A percentile compares a stretch with the other conserved stretches of the same genome.
Conservation (phyloP, 106 monocot species). For the Chionographis japonica region DNA sequence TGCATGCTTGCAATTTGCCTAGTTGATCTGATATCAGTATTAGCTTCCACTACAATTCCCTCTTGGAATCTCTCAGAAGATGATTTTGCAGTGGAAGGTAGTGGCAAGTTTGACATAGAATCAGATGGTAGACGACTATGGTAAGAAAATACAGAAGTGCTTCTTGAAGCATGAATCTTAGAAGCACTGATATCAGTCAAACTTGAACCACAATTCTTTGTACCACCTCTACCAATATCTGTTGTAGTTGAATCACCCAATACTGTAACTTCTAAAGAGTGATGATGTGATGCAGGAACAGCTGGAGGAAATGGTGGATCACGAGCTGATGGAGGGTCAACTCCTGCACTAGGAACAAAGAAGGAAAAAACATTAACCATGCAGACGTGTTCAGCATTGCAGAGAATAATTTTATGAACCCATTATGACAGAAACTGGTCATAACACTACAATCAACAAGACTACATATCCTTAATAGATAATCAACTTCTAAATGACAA, state of each 20-base stretch:
- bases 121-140: constrained; percentile 47
- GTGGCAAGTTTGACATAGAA: constrained; percentile 48
- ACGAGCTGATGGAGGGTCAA: constrained; percentile 82
- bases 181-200: constrained; percentile 27
- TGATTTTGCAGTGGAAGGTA: constrained; percentile 41
- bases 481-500: not conserved
- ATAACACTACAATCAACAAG: no score
- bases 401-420: not conserved
- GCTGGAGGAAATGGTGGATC: constrained; percentile 76
- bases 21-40: constrained; percentile 28
- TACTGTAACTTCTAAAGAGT: constrained; percentile 32
- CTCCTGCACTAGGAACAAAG: constrained; percentile 87
- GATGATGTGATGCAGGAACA: constrained; percentile 54
- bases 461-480: no score
- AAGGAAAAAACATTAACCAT: constrained; percentile 16
- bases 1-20: constrained; percentile 48
- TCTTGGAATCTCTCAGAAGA: constrained; percentile 64
- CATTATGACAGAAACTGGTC: not conserved
- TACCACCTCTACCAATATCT: constrained; percentile 26
- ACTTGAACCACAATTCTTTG: constrained; percentile 63
- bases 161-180: constrained; percentile 49
- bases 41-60: constrained; percentile 32
- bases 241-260: constrained; percentile 39
- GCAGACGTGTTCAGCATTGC: not conserved
- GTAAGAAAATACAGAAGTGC: constrained; percentile 38